Conservation (phyloP, 202 grass and related monocot species). For the Elaeis oleifera region DNA sequence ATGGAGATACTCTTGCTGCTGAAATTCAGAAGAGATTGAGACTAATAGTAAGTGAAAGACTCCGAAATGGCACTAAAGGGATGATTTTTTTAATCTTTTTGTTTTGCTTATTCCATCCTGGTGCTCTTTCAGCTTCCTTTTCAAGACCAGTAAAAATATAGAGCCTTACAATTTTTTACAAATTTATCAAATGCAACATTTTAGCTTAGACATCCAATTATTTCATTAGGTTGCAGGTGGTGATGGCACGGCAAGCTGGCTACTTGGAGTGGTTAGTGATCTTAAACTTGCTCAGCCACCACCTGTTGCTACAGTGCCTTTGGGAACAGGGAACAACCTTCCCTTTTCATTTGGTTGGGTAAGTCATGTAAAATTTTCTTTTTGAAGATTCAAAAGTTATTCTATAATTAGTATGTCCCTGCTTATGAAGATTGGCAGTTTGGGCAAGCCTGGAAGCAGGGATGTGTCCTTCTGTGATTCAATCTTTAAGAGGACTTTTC, state of each 20-base stretch:
- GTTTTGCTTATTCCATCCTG: no score
- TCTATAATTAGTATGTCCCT: neutral
- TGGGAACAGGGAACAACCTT: constrained; percentile 94
- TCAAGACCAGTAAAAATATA: no score
- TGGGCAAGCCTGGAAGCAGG: no score
- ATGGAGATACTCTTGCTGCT: constrained; percentile 39
- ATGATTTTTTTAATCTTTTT: no score
- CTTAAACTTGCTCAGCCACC: constrained; percentile 67
- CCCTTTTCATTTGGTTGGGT: constrained; percentile 98
- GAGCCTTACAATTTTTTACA: no score
- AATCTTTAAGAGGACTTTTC: no score
- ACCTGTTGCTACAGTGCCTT: constrained; percentile 77
- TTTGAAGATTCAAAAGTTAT: neutral
- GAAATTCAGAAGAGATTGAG: constrained; percentile 62
- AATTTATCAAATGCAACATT: neutral
- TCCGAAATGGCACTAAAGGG: neutral
- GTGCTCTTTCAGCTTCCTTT: no score
- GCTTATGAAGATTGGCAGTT: no score
- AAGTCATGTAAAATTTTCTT: constrained; percentile 3
- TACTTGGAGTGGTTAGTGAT: constrained; percentile 88
- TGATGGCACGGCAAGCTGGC: constrained; percentile 92
- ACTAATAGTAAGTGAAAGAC: constrained; percentile 65
- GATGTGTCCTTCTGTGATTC: no score
- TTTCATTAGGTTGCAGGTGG: constrained; percentile 80
- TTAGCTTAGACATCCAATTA: constrained; percentile 10